Base-by-base conservation (phyloP, 2,329 filamentous ascomycete genomes). In the Pyrenophora graminea region DNA sequence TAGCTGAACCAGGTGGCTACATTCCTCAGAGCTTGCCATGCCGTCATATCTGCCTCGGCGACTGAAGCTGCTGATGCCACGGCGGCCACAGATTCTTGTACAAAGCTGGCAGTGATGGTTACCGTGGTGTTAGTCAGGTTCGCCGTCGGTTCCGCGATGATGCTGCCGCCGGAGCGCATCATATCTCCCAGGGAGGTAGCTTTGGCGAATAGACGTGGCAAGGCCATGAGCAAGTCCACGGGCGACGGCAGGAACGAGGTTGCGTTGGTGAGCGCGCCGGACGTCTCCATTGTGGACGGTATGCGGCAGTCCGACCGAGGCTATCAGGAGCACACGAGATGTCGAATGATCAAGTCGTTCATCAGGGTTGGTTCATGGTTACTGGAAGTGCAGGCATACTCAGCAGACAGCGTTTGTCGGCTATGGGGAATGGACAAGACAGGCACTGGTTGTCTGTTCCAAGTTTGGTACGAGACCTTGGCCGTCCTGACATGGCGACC, bases 1-100 rank as follows among this genome's bases (percentile, higher is more conserved):
- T 97, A 99, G 63, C 86, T 89, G 74, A 97, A 92, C 51, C 97
- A 85, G 55, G 90, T 91, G 38, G 90, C 89, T 37, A 97, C 80
- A 37, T 89, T 91, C 67, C 87, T 84, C 59, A 83, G 64, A 4
- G 77, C 76, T 51, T 80, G 77, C 43, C 82, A 74, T 48, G 79
- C 70, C 51, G 79, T 75, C n/a, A 69, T 61, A 45, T 77, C 66
- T 6, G 68, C 66, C 40, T 62, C 59, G 33, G 55, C 25, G 21
- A 63, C 37, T 56, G 48, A 17, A 3, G 72, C 48, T 66, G 71
- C 34, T 60, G 68, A 72, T 23, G 68, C 61, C 2, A 73, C 74
- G 32, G 78, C 77, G 17, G 77, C 76, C 8, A 76, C 75, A 10
- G 69, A 72, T 47, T 71, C 63, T 40, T 81, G 74, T 30, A 79